Percentiles rank a stretch among this genome's conserved stretches.
phyloP scores from a whole-genome alignment of 345 rosid genomes.

The Melaleuca quinquenervia region DNA sequence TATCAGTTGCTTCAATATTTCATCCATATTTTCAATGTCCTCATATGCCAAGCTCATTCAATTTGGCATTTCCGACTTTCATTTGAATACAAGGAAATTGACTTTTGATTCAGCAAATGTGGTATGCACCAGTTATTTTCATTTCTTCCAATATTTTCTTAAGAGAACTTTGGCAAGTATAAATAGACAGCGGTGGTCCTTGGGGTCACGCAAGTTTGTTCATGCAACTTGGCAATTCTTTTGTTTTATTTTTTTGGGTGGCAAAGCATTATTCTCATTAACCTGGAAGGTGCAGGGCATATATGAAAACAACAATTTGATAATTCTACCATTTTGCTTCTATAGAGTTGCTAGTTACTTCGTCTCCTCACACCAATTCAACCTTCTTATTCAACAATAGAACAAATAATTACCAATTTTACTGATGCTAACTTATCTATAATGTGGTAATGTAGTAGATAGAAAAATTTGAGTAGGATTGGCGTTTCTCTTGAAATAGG shows the following conservation, averaged over 20 bases:
- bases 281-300: background rate
- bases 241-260: background rate
- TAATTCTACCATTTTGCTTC: background rate
- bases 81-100: no score
- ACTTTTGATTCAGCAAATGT: no score
- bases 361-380: background rate
- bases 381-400: background rate
- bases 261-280: background rate
- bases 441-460: accelerated
- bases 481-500: background rate
- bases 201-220: accelerated
- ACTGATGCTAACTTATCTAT: background rate
- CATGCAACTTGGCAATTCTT: background rate
- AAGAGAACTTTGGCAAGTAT: no score
- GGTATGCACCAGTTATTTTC: no score
- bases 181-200: accelerated
- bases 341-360: background rate
- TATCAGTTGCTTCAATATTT: background rate
- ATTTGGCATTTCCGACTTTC: background rate
- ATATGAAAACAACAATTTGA: no score
- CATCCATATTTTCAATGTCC: background rate
- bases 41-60: background rate
- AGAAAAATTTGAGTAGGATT: background rate
- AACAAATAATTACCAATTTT: background rate
- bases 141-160: no score